Percentiles rank a stretch among this genome's conserved stretches.
Conservation (phyloP, 139 green algal species). For the Chlamydomonas schloesseri region DNA sequence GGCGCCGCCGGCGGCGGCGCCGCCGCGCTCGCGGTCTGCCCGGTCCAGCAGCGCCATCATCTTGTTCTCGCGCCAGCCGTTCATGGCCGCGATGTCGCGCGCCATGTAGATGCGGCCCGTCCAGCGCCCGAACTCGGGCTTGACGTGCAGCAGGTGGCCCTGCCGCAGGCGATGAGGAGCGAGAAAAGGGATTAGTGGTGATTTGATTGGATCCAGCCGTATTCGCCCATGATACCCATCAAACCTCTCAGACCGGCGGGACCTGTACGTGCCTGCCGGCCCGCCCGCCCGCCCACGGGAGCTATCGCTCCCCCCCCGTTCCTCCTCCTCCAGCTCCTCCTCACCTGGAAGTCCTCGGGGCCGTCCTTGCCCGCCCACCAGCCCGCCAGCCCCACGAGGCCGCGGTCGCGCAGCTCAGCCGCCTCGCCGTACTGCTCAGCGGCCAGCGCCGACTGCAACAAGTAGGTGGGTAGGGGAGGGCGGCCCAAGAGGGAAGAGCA, state of each 20-base stretch:
- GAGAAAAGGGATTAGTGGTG: background rate
- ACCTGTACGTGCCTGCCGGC: too few species aligned
- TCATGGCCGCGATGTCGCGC: conserved; percentile 67
- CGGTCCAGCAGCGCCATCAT: conserved; percentile 21
- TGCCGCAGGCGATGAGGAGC: background rate
- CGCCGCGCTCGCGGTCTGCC: background rate
- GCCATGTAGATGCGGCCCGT: conserved; percentile 72
- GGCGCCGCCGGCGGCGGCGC: background rate
- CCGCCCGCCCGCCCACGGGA: too few species aligned
- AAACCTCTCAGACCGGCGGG: too few species aligned
- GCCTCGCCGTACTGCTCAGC: conserved; percentile 79
- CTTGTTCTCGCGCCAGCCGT: conserved; percentile 47
- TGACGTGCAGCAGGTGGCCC: conserved; percentile 83
- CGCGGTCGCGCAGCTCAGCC: conserved; percentile 75
- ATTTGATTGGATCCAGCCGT: too few species aligned
- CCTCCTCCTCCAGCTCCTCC: too few species aligned
- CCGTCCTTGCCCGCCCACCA: conserved; percentile 82
- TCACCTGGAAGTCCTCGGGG: conserved; percentile 64
- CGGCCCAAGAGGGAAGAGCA: background rate
- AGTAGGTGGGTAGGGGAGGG: too few species aligned
- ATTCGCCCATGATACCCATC: too few species aligned
- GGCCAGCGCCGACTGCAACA: conserved; percentile 62
- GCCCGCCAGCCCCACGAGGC: conserved; percentile 66
- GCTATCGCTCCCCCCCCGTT: too few species aligned
- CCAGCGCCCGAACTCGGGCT: conserved; percentile 60